Evolutionary conservation across 2,329 filamentous ascomycete species (phyloP), one percentile per base, ranked within the genome.

Genomic region (Colletotrichum sansevieriae): DNA sequence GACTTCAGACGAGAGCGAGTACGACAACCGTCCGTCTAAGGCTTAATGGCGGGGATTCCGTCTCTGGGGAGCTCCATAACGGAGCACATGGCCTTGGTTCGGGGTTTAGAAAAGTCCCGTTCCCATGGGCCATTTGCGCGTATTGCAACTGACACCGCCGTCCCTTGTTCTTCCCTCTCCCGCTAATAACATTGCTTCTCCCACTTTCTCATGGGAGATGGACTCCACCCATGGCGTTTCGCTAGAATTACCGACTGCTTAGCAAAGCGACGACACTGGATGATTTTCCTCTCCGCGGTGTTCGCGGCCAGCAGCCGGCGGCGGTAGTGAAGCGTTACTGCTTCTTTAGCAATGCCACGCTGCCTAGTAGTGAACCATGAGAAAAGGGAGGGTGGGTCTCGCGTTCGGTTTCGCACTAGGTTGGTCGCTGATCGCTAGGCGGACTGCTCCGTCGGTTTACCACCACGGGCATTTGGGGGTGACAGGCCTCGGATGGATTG

Each of bases 1-100:
- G 12, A 47, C 47, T 59, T 55, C 54, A 68, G 39, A 65, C 41
- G 59, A 63, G 37, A 56, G 51, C 58, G 59, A 67, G 35, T 35
- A 43, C 33, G 64, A 63, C 25, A 15, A 33, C 10, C 15, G 29
- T 35, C 33, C 44, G 49, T 67, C 58, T 39, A 67, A 56, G 58
- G 56, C 47, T 65, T 33, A 37, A 61, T 49, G 63, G 63, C 47
- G 49, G 63, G 56, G 56, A 15, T 20, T 7, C 13, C 47, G 39
- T 33, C n/a, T 37, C 29, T 46, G 29, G 18, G n/a, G 51, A 35
- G 51, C 33, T 59, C 55, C 46, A 7, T 25, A 37, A 11, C 18
- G 6, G 35, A 39, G 18, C 43, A 25, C 7, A 52, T 5, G 22
- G 35, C 58, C 10, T 52, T 18, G 25, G 25, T 13, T 52, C 58